These are phyloP conservation scores for Cardiospermum halicacabum DNA, from an alignment of 345 rosid genomes.

Conservation along the genomic window DNA sequence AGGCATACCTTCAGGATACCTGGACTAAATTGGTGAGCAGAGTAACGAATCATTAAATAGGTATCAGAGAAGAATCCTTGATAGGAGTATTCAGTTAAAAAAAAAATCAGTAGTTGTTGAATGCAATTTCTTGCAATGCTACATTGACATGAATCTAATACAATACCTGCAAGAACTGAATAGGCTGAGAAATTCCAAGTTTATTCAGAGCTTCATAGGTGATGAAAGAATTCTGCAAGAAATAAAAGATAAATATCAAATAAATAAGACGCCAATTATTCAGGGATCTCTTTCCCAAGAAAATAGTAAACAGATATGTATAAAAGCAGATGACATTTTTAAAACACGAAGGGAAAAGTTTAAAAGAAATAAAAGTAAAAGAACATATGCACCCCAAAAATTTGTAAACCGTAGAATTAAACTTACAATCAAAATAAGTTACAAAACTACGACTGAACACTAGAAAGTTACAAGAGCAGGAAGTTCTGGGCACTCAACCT, in stretches of 20 bases:
- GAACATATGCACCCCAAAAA: neutral
- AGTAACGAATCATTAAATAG: slow-evolving; percentile 40
- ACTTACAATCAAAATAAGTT: neutral
- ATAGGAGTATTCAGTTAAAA: slow-evolving; percentile 5
- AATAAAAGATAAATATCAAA: slow-evolving; percentile 12
- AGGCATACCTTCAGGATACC: slow-evolving; percentile 88
- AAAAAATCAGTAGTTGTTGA: slow-evolving; percentile 6
- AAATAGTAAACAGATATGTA: slow-evolving; percentile 10
- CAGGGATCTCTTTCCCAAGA: slow-evolving; percentile 6
- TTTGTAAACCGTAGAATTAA: neutral
- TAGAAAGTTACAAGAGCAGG: slow-evolving; percentile 5
- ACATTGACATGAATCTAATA: slow-evolving; percentile 13
- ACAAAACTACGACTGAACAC: neutral
- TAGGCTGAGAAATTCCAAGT: slow-evolving; percentile 87
- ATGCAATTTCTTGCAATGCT: slow-evolving; percentile 9
- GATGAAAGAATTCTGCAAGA: slow-evolving; percentile 75
- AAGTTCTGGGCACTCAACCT: slow-evolving; percentile 43
- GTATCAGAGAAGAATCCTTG: slow-evolving; percentile 14
- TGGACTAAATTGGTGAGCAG: slow-evolving; percentile 63
- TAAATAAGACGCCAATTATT: slow-evolving; percentile 5
- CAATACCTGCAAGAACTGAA: slow-evolving; percentile 86
- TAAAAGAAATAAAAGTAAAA: no score
- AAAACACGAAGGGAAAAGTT: neutral
- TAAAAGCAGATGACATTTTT: neutral
- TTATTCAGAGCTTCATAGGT: slow-evolving; percentile 71